phyloP scores from a whole-genome alignment of 1,284 basidiomycete species.

The Leccinum holopus region DNA sequence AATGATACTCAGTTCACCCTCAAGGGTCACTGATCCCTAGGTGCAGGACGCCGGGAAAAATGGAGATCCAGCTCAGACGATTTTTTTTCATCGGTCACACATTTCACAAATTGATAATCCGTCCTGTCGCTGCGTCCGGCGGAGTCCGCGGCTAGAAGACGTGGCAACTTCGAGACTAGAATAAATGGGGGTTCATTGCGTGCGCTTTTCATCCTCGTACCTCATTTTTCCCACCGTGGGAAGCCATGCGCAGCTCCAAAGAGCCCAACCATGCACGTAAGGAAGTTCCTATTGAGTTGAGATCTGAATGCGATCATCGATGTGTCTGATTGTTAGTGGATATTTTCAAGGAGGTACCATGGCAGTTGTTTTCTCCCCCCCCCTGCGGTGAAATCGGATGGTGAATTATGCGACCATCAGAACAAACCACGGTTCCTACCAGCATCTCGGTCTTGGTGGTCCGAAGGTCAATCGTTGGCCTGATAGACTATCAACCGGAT shows the following conservation, averaged over 20 bases:
- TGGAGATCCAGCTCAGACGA: slow-evolving; percentile 2
- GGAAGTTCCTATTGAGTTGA: slow-evolving; percentile 1
- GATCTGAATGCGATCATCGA: slow-evolving; percentile 2
- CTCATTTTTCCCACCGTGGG: not conserved
- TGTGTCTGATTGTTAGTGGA: not conserved
- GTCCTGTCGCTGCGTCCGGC: not conserved
- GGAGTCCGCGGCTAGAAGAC: slow-evolving; percentile 13
- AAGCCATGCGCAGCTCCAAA: not conserved
- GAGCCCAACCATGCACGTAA: not conserved
- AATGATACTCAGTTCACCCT: slow-evolving; percentile 1
- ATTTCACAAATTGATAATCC: not conserved
- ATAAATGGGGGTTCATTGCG: not conserved
- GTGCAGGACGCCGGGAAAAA: not conserved
- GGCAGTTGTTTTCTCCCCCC: not conserved
- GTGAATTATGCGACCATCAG: slow-evolving; percentile 8
- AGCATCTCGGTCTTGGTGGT: slow-evolving; percentile 11
- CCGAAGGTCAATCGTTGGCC: slow-evolving; percentile 6
- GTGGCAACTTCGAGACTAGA: slow-evolving; percentile 1
- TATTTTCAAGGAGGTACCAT: not conserved
- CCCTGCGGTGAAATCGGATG: slow-evolving; percentile 2
- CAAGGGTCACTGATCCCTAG: slow-evolving; percentile 1
- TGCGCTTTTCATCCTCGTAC: slow-evolving; percentile 5
- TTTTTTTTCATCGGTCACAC: not conserved
- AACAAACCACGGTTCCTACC: slow-evolving; percentile 7
- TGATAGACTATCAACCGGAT: not conserved